Base-by-base conservation (phyloP, 257 asterid species). In the Salvia splendens region DNA sequence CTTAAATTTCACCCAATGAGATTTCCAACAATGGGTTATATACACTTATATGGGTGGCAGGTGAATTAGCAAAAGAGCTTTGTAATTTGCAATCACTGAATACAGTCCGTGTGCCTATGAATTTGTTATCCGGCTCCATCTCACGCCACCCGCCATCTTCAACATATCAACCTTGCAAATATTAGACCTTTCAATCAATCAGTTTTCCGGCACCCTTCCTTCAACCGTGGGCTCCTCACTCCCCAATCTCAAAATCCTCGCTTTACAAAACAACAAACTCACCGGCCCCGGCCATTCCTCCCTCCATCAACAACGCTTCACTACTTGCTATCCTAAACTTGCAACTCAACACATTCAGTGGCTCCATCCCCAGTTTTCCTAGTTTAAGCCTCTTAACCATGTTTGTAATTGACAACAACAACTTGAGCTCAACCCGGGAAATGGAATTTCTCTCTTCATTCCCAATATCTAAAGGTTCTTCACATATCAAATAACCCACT, bases 331-430 rank as follows among this genome's bases (percentile, higher is more conserved):
- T 4, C 41, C 1, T 36, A 7, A 36, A 36, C 41, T 36, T 36
- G 41, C 41, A 36, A 6, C 1, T 5, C 0, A 36, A 36, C 5
- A 3, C 41, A n/a, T n/a, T 47, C 9, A 47, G 20, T 5, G 52
- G 52, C 42, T 41, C 59, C 6, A 38, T 83, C 0, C 85, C 87
- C 0, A 38, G 59, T 41, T 70, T 77, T 10, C 72, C 79, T 28
- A 75, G 70, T 30, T 61, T 79, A 28, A 61, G 55, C 56, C 69
- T n/a, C 42, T 40, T 81, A 20, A n/a, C 7, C 6, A 4, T 1
- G 0, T 70, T 83, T 46, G 0, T 3, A 0, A 3, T 83, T 0
- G 63, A 38, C 20, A 62, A 2, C 3, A 86, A 83, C 65, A 75
- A 73, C 36, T 24, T 83, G 24, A 85, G 75, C 3, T 56, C 66